A percentile compares a stretch with the other conserved stretches of the same genome.
phyloP scores from a whole-genome alignment of 306 rosid species.

The Quercus berberidifolia region DNA sequence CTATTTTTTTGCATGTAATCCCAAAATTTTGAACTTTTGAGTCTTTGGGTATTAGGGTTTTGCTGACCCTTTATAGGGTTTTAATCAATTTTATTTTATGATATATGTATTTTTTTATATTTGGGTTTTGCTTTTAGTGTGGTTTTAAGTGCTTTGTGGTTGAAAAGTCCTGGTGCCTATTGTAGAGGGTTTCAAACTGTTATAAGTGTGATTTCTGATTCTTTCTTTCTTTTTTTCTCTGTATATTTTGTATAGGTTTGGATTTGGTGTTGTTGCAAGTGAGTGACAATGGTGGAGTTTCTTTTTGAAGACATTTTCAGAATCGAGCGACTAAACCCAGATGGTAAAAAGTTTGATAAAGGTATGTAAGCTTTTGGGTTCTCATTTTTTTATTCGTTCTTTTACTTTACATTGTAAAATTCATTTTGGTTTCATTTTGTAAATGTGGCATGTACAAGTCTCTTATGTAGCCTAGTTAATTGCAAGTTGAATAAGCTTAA shows the following conservation, averaged over 20 bases:
- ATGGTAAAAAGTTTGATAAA: constrained; percentile 67
- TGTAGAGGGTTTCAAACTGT: background rate
- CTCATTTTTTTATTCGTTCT: background rate
- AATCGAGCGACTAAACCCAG: constrained; percentile 58
- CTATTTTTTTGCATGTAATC: background rate
- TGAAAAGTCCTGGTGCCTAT: background rate
- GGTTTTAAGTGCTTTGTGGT: background rate
- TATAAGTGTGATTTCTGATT: too few species aligned
- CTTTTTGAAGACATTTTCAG: constrained; percentile 86
- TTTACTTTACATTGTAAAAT: background rate
- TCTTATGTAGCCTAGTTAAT: too few species aligned
- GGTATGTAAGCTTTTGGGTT: constrained; percentile 31
- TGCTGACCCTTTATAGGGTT: background rate
- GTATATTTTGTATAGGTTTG: background rate
- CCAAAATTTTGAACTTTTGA: background rate
- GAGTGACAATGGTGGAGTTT: constrained; percentile 58
- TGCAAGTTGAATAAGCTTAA: too few species aligned
- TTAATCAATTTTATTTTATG: background rate
- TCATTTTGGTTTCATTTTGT: background rate
- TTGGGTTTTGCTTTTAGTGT: background rate
- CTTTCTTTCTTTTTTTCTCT: background rate
- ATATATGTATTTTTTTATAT: background rate
- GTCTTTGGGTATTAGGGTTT: background rate
- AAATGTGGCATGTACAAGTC: background rate
- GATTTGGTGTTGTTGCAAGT: background rate